Percentiles rank a stretch among this genome's conserved stretches.
Conservation (phyloP, 2,329 filamentous ascomycete genomes). For the Epichloe coenophiala region DNA sequence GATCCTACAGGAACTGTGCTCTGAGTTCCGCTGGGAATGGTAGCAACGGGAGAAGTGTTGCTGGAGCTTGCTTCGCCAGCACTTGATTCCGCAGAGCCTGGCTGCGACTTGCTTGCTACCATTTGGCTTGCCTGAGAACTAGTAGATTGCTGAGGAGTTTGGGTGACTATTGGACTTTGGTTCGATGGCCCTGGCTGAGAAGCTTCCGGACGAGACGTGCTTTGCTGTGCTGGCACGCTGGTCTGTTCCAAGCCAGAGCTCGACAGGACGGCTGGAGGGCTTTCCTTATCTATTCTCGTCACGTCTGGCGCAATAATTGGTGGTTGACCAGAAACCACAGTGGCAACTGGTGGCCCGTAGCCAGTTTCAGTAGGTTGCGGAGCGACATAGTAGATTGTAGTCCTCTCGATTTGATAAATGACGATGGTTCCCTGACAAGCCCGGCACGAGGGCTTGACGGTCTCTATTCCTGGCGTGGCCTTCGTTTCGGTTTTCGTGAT, state of each 20-base stretch:
- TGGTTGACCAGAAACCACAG: background rate
- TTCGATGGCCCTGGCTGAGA: background rate
- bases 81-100: background rate
- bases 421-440: constrained; percentile 2
- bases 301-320: background rate
- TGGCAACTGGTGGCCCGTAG: background rate
- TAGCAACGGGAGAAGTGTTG: too few relatives aligned
- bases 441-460: background rate
- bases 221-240: background rate
- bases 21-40: too few relatives aligned
- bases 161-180: background rate
- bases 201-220: too few relatives aligned
- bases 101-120: background rate
- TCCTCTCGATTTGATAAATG: constrained; percentile 1
- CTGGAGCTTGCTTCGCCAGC: background rate
- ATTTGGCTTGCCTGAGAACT: background rate
- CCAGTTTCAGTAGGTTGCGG: background rate
- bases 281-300: background rate
- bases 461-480: background rate
- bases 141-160: background rate
- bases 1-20: too few relatives aligned
- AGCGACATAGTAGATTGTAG: background rate
- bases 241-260: background rate
- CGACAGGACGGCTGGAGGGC: background rate
- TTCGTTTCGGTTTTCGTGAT: background rate